Evolutionary conservation across 306 rosid genomes (phyloP).

Genomic region (Citrullus amarus): DNA sequence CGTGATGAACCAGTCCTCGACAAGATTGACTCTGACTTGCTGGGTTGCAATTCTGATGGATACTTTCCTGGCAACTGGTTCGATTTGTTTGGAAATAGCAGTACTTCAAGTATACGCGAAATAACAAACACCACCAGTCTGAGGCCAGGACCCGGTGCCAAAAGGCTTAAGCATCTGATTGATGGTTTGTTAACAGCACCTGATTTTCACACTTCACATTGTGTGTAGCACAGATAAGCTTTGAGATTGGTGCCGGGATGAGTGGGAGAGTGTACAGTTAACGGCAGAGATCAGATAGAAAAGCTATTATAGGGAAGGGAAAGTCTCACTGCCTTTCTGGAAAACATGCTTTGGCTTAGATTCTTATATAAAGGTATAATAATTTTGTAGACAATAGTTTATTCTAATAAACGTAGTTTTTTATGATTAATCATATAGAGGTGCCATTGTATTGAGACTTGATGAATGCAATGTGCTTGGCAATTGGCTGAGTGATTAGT

Average conservation of each 20-base stretch:
- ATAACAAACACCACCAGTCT: constrained; percentile 35
- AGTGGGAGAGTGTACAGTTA: constrained; percentile 5
- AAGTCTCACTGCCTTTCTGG: constrained; percentile 6
- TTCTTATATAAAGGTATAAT: constrained; percentile 16
- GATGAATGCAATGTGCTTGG: background rate
- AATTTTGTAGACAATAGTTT: constrained; percentile 22
- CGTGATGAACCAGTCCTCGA: constrained; percentile 36
- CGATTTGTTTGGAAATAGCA: constrained; percentile 13
- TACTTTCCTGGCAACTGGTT: constrained; percentile 56
- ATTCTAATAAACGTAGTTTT: background rate
- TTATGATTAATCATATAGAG: background rate
- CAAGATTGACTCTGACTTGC: constrained; percentile 45
- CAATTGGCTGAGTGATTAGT: background rate
- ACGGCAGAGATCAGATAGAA: background rate
- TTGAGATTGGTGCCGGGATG: background rate
- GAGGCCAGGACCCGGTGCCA: constrained; percentile 56
- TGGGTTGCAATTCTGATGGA: constrained; percentile 41
- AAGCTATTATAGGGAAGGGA: constrained; percentile 1
- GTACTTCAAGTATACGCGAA: constrained; percentile 10
- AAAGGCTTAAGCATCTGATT: constrained; percentile 42
- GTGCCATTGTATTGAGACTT: background rate
- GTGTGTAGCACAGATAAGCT: constrained; percentile 18
- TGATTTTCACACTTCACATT: constrained; percentile 41
- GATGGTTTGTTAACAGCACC: constrained; percentile 44
- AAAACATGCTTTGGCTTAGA: constrained; percentile 11